Base-by-base conservation (phyloP, 345 rosid species). In the Boechera divaricarpa region DNA sequence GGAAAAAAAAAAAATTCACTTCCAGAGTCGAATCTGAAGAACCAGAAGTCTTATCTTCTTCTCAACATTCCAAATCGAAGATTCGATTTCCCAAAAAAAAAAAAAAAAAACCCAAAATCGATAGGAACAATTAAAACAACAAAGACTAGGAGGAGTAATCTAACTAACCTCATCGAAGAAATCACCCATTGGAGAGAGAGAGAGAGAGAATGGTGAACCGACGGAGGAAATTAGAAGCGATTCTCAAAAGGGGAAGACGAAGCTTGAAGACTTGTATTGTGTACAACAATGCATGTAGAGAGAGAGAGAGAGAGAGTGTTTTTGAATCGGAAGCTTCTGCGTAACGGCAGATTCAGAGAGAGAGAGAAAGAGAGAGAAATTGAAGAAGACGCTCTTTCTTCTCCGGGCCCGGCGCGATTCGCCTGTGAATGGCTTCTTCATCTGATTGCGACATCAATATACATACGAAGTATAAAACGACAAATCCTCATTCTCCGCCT, bases 401-500 rank as follows among this genome's bases (percentile, higher is more conserved):
- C 54, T 53, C 64, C 32, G 65, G 58, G 66, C 42, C 77, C 73
- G 74, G 69, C 66, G 80, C 73, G 80, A 80, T 82, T 79, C 48
- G 82, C 73, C 87, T 79, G 77, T 74, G 73, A 81, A 63, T 21
- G 13, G 31, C 31, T 52, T 62, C 53, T 48, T 63, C 51, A 63
- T 55, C 54, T 74, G 88, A 81, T 60, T 65, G 73, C 72, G 83
- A 84, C 84, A 55, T 63, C 48, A 31, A 44, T 4, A 21, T 0
- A 10, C 45, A 41, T 0, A 12, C 5, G 4, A 5, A 15, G 24
- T 38, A 39, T 3, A 63, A 77, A 60, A 60, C 69, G 77, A 83
- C 83, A 73, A 65, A 26, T 72, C 66, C 77, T 66, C 5, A 31
- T 41, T 62, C 74, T 72, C 10, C 57, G 48, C 74, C 31, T 38